phyloP scores from a whole-genome alignment of 352 stramenopile species.

The Pythium myriotylum region DNA sequence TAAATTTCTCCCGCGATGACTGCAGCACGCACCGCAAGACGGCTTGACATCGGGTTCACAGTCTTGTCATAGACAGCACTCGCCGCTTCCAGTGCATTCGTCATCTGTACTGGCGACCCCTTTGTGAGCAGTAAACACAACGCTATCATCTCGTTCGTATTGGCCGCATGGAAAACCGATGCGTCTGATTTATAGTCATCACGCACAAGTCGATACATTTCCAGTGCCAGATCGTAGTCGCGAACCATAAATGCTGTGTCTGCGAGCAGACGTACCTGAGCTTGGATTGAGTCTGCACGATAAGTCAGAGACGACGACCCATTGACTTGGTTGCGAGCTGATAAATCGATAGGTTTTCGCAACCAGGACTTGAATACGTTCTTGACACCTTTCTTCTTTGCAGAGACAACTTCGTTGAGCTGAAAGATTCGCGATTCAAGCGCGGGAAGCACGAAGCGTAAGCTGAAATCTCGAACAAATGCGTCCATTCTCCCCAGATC shows the following conservation, averaged over 20 bases:
- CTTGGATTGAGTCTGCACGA: constrained; percentile 86
- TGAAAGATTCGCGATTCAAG: constrained; percentile 85
- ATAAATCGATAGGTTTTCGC: constrained; percentile 85
- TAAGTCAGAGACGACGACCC: constrained; percentile 49
- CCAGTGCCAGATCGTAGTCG: constrained; percentile 88
- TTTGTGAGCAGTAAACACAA: constrained; percentile 79
- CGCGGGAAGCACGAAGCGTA: constrained; percentile 76
- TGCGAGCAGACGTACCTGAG: constrained; percentile 85
- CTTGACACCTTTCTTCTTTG: constrained; percentile 91
- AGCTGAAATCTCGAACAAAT: constrained; percentile 79
- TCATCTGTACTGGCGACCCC: constrained; percentile 82
- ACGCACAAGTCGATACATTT: constrained; percentile 90
- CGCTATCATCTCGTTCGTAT: constrained; percentile 90
- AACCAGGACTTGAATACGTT: constrained; percentile 93
- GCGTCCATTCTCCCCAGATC: constrained; percentile 63
- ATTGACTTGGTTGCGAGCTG: constrained; percentile 22
- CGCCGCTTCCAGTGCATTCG: constrained; percentile 75
- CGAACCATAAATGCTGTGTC: constrained; percentile 90
- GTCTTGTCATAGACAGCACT: constrained; percentile 69
- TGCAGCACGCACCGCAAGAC: constrained; percentile 62
- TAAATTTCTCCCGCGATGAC: constrained; percentile 86
- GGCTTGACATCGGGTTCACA: constrained; percentile 43
- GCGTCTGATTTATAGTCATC: constrained; percentile 93
- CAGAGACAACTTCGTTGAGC: constrained; percentile 88
- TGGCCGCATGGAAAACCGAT: constrained; percentile 77